Evolutionary conservation across 1,139 yeast genomes (phyloP).

Genomic region (Lodderomyces oxycetoniae): DNA sequence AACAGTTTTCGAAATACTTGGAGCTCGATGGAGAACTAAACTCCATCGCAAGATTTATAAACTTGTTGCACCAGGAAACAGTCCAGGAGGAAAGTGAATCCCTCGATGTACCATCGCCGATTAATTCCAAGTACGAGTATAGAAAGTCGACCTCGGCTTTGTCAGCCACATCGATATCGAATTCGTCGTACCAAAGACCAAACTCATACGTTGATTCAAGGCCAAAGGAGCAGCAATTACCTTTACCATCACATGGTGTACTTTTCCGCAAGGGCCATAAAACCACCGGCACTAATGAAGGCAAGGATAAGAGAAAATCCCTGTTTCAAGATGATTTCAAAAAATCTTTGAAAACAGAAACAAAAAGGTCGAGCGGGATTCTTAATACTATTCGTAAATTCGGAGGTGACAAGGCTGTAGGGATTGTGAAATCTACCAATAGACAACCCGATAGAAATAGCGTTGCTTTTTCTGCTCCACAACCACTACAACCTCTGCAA

Average conservation of each 20-base stretch:
- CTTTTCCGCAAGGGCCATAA: conserved; percentile 36
- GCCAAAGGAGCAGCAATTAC: conserved; percentile 18
- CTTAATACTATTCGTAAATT: conserved; percentile 41
- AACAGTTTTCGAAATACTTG: conserved; percentile 38
- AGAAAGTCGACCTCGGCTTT: conserved; percentile 32
- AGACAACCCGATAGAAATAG: conserved; percentile 4
- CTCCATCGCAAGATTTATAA: conserved; percentile 53
- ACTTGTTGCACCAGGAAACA: conserved; percentile 26
- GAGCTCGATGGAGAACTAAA: conserved; percentile 39
- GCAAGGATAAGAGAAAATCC: conserved; percentile 6
- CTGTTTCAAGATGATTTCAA: conserved; percentile 7
- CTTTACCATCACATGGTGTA: conserved; percentile 35
- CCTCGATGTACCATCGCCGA: conserved; percentile 2
- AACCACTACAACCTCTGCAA: background rate
- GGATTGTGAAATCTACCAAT: conserved; percentile 22
- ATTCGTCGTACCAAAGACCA: conserved; percentile 38
- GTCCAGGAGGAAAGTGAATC: conserved; percentile 8
- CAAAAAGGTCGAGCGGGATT: conserved; percentile 31
- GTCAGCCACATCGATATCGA: conserved; percentile 21
- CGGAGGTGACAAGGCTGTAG: conserved; percentile 41
- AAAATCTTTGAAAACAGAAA: conserved; percentile 9
- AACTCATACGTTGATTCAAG: conserved; percentile 49
- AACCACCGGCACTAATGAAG: conserved; percentile 40
- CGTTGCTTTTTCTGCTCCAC: background rate
- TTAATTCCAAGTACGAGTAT: conserved; percentile 21